Percentiles rank a stretch among this genome's conserved stretches.
These are phyloP conservation scores for Karstenula rhodostoma DNA, from an alignment of 2,329 filamentous ascomycete species.

Conservation along the genomic window DNA sequence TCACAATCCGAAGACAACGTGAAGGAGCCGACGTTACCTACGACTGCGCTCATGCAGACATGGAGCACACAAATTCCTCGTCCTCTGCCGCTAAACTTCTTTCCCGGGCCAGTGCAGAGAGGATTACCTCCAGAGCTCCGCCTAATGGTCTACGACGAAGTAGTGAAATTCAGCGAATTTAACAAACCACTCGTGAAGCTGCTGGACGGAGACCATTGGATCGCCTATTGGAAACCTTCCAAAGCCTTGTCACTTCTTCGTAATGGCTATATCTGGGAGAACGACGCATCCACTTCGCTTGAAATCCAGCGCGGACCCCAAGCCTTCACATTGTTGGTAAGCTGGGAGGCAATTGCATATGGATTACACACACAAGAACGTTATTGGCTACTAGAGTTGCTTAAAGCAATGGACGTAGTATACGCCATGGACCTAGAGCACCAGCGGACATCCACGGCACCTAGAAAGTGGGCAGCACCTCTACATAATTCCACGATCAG, in stretches of 20 bases:
- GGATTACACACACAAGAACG: not conserved
- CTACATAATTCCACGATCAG: not conserved
- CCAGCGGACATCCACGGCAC: conserved; percentile 8
- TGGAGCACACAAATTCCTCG: not conserved
- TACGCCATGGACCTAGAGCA: conserved; percentile 13
- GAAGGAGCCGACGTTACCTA: not conserved
- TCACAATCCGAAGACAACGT: not conserved
- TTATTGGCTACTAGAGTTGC: conserved; percentile 5
- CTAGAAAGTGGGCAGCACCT: conserved; percentile 14
- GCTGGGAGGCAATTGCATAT: not conserved
- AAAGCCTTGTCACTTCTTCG: conserved; percentile 13
- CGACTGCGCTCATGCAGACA: not conserved
- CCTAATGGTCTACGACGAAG: conserved; percentile 14
- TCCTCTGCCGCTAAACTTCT: conserved; percentile 5
- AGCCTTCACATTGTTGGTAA: conserved; percentile 1
- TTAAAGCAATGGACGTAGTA: conserved; percentile 12
- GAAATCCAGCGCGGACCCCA: conserved; percentile 6
- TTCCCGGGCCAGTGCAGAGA: conserved; percentile 9
- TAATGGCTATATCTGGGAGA: conserved; percentile 13
- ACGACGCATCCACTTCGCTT: conserved; percentile 8
- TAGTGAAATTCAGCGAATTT: not conserved
- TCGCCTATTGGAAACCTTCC: conserved; percentile 7
- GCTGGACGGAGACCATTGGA: conserved; percentile 3
- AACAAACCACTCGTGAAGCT: not conserved
- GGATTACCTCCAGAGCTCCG: conserved; percentile 10